phyloP scores from a whole-genome alignment of 2,329 filamentous ascomycete species.

The Byssothecium circinans region DNA sequence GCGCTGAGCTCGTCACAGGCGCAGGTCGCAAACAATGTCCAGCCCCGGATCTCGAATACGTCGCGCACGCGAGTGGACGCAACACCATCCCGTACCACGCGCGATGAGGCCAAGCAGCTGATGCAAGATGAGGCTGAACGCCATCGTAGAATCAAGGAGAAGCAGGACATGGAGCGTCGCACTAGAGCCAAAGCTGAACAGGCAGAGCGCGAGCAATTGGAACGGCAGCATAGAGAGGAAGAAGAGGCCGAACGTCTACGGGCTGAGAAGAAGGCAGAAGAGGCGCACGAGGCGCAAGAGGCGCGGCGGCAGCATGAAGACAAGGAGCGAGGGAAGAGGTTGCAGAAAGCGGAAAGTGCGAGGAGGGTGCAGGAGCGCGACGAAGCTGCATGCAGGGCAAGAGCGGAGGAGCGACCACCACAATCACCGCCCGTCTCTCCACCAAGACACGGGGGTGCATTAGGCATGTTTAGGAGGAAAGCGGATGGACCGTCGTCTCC shows the following conservation, averaged over 20 bases:
- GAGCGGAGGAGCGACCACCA: conserved; percentile 24
- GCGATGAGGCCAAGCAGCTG: conserved; percentile 36
- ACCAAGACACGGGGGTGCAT: conserved; percentile 30
- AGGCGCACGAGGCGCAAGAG: conserved; percentile 34
- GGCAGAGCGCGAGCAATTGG: conserved; percentile 31
- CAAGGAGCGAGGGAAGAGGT: conserved; percentile 33
- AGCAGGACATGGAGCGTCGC: conserved; percentile 32
- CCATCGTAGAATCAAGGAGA: conserved; percentile 33
- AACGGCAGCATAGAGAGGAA: conserved; percentile 27
- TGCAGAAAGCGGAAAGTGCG: conserved; percentile 34
- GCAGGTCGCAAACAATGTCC: conserved; percentile 23
- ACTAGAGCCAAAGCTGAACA: conserved; percentile 41
- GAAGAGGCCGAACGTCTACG: conserved; percentile 34
- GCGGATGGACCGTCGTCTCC: conserved; percentile 30
- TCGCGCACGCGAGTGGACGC: conserved; percentile 23
- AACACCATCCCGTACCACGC: conserved; percentile 23
- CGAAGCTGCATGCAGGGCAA: conserved; percentile 31
- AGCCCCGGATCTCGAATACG: conserved; percentile 28
- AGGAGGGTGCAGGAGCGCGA: conserved; percentile 29
- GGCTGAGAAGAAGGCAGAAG: conserved; percentile 24
- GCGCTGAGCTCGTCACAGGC: conserved; percentile 32
- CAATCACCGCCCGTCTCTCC: conserved; percentile 30
- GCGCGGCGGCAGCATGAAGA: conserved; percentile 34
- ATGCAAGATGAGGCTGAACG: conserved; percentile 36
- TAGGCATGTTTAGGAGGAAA: conserved; percentile 40